A percentile compares a stretch with the other conserved stretches of the same genome.
phyloP scores from a whole-genome alignment of 2,329 filamentous ascomycete genomes.

The Curvularia spicifera region DNA sequence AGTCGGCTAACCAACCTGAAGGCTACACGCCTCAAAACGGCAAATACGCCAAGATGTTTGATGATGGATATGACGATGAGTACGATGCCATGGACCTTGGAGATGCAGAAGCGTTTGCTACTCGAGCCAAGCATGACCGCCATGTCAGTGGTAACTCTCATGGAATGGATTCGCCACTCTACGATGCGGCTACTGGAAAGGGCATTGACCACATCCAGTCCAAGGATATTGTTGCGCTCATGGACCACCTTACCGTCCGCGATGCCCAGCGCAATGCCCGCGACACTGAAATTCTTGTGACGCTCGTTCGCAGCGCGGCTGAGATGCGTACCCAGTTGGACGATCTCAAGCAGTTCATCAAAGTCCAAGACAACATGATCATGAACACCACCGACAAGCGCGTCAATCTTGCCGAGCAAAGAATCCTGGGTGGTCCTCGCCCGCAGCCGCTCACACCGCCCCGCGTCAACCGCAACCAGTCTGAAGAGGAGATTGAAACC shows the following conservation, averaged over 20 bases:
- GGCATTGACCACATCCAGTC: slow-evolving; percentile 93
- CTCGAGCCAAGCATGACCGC: slow-evolving; percentile 61
- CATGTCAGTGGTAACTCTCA: slow-evolving; percentile 90
- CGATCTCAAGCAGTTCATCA: slow-evolving; percentile 90
- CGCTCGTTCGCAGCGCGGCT: slow-evolving; percentile 88
- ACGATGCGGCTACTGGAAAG: slow-evolving; percentile 85
- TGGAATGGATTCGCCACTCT: slow-evolving; percentile 86
- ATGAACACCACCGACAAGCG: slow-evolving; percentile 87
- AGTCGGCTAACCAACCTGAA: slow-evolving; percentile 72
- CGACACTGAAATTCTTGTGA: slow-evolving; percentile 94
- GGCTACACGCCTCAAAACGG: slow-evolving; percentile 54
- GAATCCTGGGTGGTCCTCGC: slow-evolving; percentile 82
- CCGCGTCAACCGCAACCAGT: slow-evolving; percentile 61
- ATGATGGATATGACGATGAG: slow-evolving; percentile 63
- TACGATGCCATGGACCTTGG: slow-evolving; percentile 52
- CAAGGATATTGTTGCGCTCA: slow-evolving; percentile 93
- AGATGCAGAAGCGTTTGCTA: slow-evolving; percentile 54
- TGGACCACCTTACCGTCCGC: slow-evolving; percentile 97
- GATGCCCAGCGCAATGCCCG: slow-evolving; percentile 95
- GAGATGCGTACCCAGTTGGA: slow-evolving; percentile 98
- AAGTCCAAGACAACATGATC: slow-evolving; percentile 87
- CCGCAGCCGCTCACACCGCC: slow-evolving; percentile 67
- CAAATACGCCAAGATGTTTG: slow-evolving; percentile 56
- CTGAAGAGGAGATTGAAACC: slow-evolving; percentile 64
- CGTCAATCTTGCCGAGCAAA: slow-evolving; percentile 83